These are phyloP conservation scores for Cucurbita argyrosperma DNA, from an alignment of 306 rosid genomes.

Conservation along the genomic window DNA sequence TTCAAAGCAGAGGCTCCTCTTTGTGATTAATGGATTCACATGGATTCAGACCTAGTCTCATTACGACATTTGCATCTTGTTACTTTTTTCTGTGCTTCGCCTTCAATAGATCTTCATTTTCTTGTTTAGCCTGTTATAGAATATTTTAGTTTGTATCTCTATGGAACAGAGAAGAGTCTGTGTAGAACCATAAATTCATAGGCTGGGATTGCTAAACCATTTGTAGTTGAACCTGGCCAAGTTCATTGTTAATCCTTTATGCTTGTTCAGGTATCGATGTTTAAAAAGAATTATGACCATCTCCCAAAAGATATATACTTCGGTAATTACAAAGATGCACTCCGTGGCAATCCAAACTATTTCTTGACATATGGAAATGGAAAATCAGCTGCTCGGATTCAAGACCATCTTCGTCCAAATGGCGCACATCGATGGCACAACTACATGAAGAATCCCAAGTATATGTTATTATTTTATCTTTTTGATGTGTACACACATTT, in stretches of 20 bases:
- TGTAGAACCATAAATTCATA: background rate
- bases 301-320: slow-evolving; percentile 87
- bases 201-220: background rate
- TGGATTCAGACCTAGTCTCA: background rate
- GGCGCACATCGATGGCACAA: slow-evolving; percentile 99
- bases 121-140: background rate
- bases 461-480: slow-evolving; percentile 17
- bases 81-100: background rate
- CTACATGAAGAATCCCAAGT: slow-evolving; percentile 87
- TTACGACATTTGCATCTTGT: background rate
- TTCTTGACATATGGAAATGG: slow-evolving; percentile 96
- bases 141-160: background rate
- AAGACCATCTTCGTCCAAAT: slow-evolving; percentile 93
- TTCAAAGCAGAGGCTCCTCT: background rate
- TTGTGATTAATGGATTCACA: background rate
- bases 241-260: slow-evolving; percentile 7
- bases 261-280: slow-evolving; percentile 72
- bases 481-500: slow-evolving; percentile 9
- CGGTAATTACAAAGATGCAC: slow-evolving; percentile 76
- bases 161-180: background rate
- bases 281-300: slow-evolving; percentile 93
- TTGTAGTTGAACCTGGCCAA: background rate
- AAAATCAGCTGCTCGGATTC: slow-evolving; percentile 89
- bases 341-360: slow-evolving; percentile 94
- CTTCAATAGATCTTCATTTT: background rate